These are phyloP conservation scores for Fusarium luffae DNA, from an alignment of 2,329 filamentous ascomycete genomes.

Conservation along the genomic window DNA sequence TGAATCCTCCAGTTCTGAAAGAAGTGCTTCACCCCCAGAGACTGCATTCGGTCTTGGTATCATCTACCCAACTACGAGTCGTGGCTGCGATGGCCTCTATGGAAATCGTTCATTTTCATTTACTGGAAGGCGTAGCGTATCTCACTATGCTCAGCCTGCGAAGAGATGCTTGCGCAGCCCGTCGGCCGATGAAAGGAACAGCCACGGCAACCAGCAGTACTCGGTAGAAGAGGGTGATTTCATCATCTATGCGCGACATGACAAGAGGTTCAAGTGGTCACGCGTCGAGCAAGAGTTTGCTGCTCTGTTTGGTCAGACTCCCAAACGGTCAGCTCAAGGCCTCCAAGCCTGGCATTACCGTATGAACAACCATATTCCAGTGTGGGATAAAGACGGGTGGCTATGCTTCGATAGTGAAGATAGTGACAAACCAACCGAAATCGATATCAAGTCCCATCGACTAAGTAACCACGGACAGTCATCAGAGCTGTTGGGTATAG, in stretches of 20 bases:
- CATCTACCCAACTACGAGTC: no score
- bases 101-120: no score
- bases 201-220: conserved; percentile 58
- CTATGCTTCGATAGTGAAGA: conserved; percentile 54
- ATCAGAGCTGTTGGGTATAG: conserved; percentile 51
- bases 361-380: conserved; percentile 55
- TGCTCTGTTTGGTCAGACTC: conserved; percentile 50
- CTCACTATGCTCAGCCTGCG: conserved; percentile 48
- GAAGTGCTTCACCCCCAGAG: no score
- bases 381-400: conserved; percentile 55
- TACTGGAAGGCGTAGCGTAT: conserved; percentile 47
- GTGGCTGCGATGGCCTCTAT: no score
- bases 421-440: conserved; percentile 51
- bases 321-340: conserved; percentile 53
- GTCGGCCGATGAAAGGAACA: conserved; percentile 48
- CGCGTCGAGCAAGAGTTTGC: conserved; percentile 54
- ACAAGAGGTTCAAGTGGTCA: conserved; percentile 57
- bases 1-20: no score
- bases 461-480: conserved; percentile 47
- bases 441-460: conserved; percentile 54
- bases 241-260: conserved; percentile 57
- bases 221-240: conserved; percentile 57
- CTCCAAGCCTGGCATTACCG: conserved; percentile 58
- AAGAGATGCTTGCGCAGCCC: background rate
- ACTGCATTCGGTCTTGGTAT: no score